phyloP scores from a whole-genome alignment of 2,329 filamentous ascomycete genomes.

The Plectosphaerella sp. region DNA sequence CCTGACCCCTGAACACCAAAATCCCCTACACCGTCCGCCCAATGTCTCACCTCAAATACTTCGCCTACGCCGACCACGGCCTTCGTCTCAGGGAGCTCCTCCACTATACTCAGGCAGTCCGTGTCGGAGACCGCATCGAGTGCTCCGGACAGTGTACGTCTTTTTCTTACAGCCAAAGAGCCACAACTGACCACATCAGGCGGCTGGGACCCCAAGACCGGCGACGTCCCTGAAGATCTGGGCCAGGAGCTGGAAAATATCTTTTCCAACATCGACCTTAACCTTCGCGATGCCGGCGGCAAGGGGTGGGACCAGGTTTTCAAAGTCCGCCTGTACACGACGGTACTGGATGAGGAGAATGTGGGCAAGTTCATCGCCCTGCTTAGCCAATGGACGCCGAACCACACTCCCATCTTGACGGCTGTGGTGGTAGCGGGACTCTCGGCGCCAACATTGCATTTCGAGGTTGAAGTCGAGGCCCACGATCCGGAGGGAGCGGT shows the following conservation, averaged over 20 bases:
- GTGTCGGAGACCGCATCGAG: slow-evolving; percentile 33
- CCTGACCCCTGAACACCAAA: neutral
- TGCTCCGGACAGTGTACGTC: slow-evolving; percentile 26
- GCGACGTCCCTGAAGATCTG: slow-evolving; percentile 21
- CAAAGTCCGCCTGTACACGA: slow-evolving; percentile 30
- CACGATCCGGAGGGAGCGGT: slow-evolving; percentile 2
- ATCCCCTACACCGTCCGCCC: neutral
- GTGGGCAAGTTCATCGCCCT: slow-evolving; percentile 25
- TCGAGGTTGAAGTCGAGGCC: slow-evolving; percentile 42
- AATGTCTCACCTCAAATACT: slow-evolving; percentile 33
- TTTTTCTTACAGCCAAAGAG: neutral
- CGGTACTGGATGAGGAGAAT: slow-evolving; percentile 24
- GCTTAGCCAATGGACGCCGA: slow-evolving; percentile 32
- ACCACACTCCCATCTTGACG: slow-evolving; percentile 39
- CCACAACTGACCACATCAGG: neutral
- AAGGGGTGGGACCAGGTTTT: slow-evolving; percentile 43
- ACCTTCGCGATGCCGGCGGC: slow-evolving; percentile 37
- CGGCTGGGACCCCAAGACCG: slow-evolving; percentile 8
- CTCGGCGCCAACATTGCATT: slow-evolving; percentile 33
- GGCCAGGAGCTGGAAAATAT: slow-evolving; percentile 33
- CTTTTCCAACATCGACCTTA: slow-evolving; percentile 42
- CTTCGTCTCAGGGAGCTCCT: slow-evolving; percentile 21
- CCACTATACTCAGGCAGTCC: slow-evolving; percentile 33
- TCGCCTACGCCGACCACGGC: slow-evolving; percentile 31
- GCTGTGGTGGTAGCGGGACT: slow-evolving; percentile 32